These are phyloP conservation scores for Fusarium luffae DNA, from an alignment of 2,329 filamentous ascomycete genomes.

Conservation along the genomic window DNA sequence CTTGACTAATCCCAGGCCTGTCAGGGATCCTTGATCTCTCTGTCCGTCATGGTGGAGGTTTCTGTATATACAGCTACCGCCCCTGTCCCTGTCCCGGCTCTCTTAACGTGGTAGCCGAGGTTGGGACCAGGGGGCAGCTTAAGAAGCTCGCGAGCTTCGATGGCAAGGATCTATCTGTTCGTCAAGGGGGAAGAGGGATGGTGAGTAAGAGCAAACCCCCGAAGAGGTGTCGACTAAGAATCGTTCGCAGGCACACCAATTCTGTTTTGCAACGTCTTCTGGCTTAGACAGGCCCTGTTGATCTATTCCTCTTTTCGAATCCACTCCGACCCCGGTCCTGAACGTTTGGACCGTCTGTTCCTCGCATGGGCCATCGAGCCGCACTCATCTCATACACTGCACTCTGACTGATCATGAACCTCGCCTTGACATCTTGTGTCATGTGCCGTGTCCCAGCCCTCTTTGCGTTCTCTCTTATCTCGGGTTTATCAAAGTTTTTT, in stretches of 20 bases:
- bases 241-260: slow-evolving; percentile 28
- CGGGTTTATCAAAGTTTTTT: slow-evolving; percentile 39
- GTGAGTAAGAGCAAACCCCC: slow-evolving; percentile 20
- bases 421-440: slow-evolving; percentile 22
- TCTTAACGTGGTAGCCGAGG: slow-evolving; percentile 35
- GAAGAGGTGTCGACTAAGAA: slow-evolving; percentile 33
- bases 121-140: slow-evolving; percentile 24
- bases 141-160: slow-evolving; percentile 6
- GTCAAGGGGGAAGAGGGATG: slow-evolving; percentile 17
- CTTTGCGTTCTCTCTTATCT: slow-evolving; percentile 33
- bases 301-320: slow-evolving; percentile 42
- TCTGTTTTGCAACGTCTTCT: slow-evolving; percentile 10
- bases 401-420: slow-evolving; percentile 25
- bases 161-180: slow-evolving; percentile 3
- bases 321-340: slow-evolving; percentile 31
- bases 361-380: slow-evolving; percentile 22
- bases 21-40: slow-evolving; percentile 29
- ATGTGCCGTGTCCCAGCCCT: slow-evolving; percentile 21
- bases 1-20: slow-evolving; percentile 18
- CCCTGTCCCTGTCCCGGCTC: slow-evolving; percentile 28
- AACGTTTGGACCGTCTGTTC: slow-evolving; percentile 31
- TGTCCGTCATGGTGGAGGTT: slow-evolving; percentile 37
- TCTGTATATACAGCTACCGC: not conserved
- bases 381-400: not conserved
- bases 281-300: slow-evolving; percentile 35